These are phyloP conservation scores for Babesia ovata DNA, from an alignment of 169 alveolate species.

Conservation along the genomic window DNA sequence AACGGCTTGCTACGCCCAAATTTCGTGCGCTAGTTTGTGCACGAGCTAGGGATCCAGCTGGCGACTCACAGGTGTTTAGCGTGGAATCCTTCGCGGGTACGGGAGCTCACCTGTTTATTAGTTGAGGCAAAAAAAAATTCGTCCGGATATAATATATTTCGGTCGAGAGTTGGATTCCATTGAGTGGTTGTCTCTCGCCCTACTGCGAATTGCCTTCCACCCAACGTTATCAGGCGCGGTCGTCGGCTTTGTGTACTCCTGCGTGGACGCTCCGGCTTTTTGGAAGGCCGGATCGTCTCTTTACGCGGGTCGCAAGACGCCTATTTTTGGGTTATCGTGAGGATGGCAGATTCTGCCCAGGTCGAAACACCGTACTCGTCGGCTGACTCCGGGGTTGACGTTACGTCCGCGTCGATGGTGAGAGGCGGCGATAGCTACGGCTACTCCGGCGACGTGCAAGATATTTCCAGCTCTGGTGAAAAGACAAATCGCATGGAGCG, in stretches of 20 bases:
- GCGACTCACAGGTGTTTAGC: too few species aligned
- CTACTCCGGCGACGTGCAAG: slow-evolving; percentile 38
- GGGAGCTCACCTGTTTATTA: too few species aligned
- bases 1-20: too few species aligned
- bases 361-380: slow-evolving; percentile 18
- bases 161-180: background rate
- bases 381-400: slow-evolving; percentile 3
- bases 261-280: background rate
- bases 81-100: too few species aligned
- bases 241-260: slow-evolving; percentile 1
- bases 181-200: background rate
- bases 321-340: background rate
- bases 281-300: background rate
- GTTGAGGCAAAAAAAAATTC: background rate
- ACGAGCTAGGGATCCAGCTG: too few species aligned
- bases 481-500: slow-evolving; percentile 54
- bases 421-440: slow-evolving; percentile 42
- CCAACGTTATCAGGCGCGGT: slow-evolving; percentile 54
- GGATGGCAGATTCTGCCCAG: slow-evolving; percentile 18
- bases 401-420: slow-evolving; percentile 14
- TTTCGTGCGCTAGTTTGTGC: too few species aligned
- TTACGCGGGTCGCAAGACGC: background rate
- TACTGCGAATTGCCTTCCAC: slow-evolving; percentile 1
- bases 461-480: slow-evolving; percentile 23
- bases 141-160: background rate